Evolutionary conservation across 2,329 filamentous ascomycete species (phyloP), one percentile per base, ranked within the genome.

Genomic region (Colletotrichum plurivorum): DNA sequence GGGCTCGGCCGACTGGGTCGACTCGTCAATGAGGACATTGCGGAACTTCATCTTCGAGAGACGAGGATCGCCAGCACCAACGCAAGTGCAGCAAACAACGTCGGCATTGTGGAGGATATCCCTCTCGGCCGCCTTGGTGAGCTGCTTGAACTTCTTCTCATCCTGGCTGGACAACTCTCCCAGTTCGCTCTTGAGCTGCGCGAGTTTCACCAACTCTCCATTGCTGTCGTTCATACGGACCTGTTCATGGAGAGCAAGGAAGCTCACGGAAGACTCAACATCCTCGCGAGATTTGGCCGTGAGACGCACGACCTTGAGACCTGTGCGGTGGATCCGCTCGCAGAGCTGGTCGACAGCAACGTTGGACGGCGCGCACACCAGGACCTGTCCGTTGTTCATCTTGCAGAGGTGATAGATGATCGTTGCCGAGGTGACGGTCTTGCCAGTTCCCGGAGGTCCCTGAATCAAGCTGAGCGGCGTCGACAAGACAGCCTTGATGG

Each of bases 271-370:
- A n/a, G 95, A 98, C 79, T 99, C 96, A 10, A 99, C 96, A 84
- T 99, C 96, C 80, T 99, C 96, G 70, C 96, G 93, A 58, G 96
- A 99, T 82, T 99, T 99, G 70, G 96, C 96, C n/a, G 96, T 99
- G 68, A 99, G 90, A 77, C 96, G 95, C 51, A 98, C 96, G 62
- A 97, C 96, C 84, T 99, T 99, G 72, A 99, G 87, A 2, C 95
- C 95, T 41, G 96, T 99, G 66, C 91, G 89, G 81, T 98, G 95
- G 71, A 99, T 95, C 54, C 97, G 94, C 82, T 99, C 96, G 78
- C 96, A 99, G 36, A 99, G 91, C 81, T 99, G 96, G 77, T 99
- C 96, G 31, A 99, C 96, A 9, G 96, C 96, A 71, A 99, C 96
- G 85, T 99, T 99, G 57, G 96, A 99, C 0, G 96, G 96, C 16